Percentiles rank a stretch among this genome's conserved stretches.
Conservation (phyloP, 345 rosid genomes). For the Linum usitatissimum region DNA sequence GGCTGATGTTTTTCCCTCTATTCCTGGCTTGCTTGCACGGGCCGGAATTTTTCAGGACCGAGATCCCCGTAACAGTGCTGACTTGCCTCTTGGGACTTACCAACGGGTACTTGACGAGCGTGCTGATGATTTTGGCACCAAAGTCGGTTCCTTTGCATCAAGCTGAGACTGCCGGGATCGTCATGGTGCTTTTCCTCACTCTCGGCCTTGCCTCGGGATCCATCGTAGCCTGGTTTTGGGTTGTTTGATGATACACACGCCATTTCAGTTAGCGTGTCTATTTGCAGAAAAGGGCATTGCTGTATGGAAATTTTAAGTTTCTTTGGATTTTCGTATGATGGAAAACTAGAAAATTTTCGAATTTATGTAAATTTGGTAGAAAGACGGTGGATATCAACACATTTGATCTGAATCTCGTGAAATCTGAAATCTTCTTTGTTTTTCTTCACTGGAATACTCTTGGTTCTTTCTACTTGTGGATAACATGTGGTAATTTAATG, state of each 20-base stretch:
- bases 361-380: not conserved
- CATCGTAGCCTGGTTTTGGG: constrained; percentile 71
- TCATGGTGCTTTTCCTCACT: constrained; percentile 64
- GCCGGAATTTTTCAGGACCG: constrained; percentile 63
- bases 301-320: not conserved
- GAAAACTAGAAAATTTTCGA: not conserved
- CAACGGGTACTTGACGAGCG: constrained; percentile 66
- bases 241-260: constrained; percentile 41
- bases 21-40: constrained; percentile 80
- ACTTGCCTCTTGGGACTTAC: constrained; percentile 74
- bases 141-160: constrained; percentile 62
- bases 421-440: too few species aligned
- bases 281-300: not conserved
- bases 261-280: not conserved
- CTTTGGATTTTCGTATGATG: not conserved
- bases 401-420: not conserved
- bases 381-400: not conserved
- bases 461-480: too few species aligned
- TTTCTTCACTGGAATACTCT: too few species aligned
- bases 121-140: constrained; percentile 75
- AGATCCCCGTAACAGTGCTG: constrained; percentile 70
- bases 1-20: constrained; percentile 78
- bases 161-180: constrained; percentile 82
- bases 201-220: constrained; percentile 74
- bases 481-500: too few species aligned